These are phyloP conservation scores for Hansenula lynferdii DNA, from an alignment of 1,139 yeast species.

Conservation along the genomic window DNA sequence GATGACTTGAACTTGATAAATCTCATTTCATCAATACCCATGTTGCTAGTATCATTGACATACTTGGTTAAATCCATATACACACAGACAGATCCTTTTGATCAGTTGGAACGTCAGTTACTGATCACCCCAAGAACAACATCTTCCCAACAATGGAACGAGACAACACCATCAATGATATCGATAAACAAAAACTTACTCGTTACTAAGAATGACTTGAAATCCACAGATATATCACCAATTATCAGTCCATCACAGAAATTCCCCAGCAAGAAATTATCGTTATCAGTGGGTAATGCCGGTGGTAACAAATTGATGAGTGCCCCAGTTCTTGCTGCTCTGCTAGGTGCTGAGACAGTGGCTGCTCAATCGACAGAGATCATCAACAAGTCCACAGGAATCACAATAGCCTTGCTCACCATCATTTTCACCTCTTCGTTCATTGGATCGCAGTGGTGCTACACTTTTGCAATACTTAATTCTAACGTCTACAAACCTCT, in stretches of 20 bases:
- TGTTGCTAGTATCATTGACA: background rate
- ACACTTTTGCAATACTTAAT: conserved; percentile 12
- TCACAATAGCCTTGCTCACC: conserved; percentile 1
- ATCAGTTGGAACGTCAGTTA: background rate
- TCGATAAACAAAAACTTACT: too few relatives aligned
- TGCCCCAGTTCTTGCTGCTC: conserved; percentile 14
- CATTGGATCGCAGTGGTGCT: conserved; percentile 11
- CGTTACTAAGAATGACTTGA: too few relatives aligned
- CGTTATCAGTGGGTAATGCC: too few relatives aligned
- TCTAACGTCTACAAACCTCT: conserved; percentile 15
- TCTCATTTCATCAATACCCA: background rate
- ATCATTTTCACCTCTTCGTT: conserved; percentile 7
- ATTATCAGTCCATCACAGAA: conserved; percentile 3
- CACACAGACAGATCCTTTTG: background rate
- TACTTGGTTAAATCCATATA: background rate
- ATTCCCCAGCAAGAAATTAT: too few relatives aligned
- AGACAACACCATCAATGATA: too few relatives aligned
- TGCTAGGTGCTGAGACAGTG: conserved; percentile 9
- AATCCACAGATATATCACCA: conserved; percentile 15
- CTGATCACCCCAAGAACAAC: too few relatives aligned
- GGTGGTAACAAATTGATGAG: too few relatives aligned
- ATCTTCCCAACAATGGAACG: too few relatives aligned
- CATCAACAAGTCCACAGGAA: background rate
- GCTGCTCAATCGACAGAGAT: conserved; percentile 2
- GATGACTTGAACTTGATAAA: background rate